A percentile compares a stretch with the other conserved stretches of the same genome.
Conservation (phyloP, 208 protist species). For the Porcisia hertigi region DNA sequence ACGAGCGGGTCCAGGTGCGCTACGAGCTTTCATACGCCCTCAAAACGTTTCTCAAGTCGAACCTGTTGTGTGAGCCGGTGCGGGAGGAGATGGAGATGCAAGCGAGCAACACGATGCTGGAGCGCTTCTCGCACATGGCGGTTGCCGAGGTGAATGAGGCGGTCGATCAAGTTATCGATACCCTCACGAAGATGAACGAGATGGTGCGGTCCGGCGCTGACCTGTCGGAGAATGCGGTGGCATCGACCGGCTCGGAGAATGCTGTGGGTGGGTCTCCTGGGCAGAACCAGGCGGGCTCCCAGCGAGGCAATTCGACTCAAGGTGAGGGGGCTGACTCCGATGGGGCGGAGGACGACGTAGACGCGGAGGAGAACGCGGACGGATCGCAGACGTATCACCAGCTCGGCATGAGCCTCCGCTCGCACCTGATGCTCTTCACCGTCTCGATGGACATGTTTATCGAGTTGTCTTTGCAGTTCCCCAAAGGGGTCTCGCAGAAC, state of each 20-base stretch:
- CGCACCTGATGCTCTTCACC: conserved; percentile 77
- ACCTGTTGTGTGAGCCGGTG: conserved; percentile 74
- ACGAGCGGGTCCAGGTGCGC: conserved; percentile 83
- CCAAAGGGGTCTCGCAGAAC: conserved; percentile 84
- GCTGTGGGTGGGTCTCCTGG: background rate
- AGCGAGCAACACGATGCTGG: conserved; percentile 61
- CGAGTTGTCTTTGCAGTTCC: conserved; percentile 75
- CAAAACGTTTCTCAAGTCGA: conserved; percentile 65
- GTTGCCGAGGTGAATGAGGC: conserved; percentile 86
- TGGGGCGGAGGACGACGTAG: conserved; percentile 33
- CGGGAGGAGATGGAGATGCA: conserved; percentile 73
- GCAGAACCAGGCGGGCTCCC: background rate
- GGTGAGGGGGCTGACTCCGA: background rate
- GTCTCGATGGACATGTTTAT: conserved; percentile 87
- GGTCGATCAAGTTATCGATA: conserved; percentile 84
- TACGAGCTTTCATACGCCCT: conserved; percentile 84
- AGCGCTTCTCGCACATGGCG: conserved; percentile 91
- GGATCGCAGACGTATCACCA: conserved; percentile 73
- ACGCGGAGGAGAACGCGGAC: conserved; percentile 47
- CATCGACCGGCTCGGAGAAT: conserved; percentile 9
- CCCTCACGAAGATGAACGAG: conserved; percentile 79
- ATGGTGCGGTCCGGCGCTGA: conserved; percentile 69
- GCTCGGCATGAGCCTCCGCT: conserved; percentile 65
- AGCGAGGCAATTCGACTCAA: background rate
- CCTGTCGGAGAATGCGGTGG: conserved; percentile 53